Base-by-base conservation (phyloP, 495 filamentous ascomycete genomes). In the Trichoderma erinaceum region DNA sequence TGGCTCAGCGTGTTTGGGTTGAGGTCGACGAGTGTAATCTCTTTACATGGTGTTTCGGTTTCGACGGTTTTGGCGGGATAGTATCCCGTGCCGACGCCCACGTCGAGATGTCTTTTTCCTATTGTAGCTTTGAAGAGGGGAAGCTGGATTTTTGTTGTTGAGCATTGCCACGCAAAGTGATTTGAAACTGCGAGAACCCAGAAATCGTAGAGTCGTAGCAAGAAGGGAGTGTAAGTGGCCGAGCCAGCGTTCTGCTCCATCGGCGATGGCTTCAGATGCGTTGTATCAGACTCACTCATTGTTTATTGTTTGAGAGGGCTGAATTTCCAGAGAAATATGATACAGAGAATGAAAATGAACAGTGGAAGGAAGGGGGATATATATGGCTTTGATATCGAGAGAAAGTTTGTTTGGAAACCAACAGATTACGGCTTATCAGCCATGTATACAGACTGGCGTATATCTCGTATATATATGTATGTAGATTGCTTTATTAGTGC, bases 11-110 rank as follows among this genome's bases (percentile, higher is more conserved):
- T 64, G 67, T 71, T 66, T n/a, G 21, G 41, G 43, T 75, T 78
- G n/a, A 74, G 35, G 68, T 79, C 78, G 27, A 75, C 52, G 1
- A 78, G 68, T 1, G 77, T 73, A 2, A 78, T 66, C 21, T 72
- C 65, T 10, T 67, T 63, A 38, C 38, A 41, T 11, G 38, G 13
- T 18, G 41, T 23, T 41, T 41, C 16, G 0, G 63, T 66, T 21
- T 66, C 21, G 16, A 75, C 65, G 11, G 71, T 68, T 11, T 48
- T 29, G 16, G 67, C 65, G 7, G 72, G 73, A 44, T 78, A 80
- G 46, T 75, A 80, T 5, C 79, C 78, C 0, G 74, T 77, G 2
- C 73, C 80, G 27, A 77, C 75, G 16, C 80, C 80, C 44, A 80
- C 73, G 69, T 81, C 78, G 15, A 81, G 73, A 66, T 82, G 80